These are phyloP conservation scores for Talaromyces sp. DNA, from an alignment of 2,329 filamentous ascomycete genomes.

Conservation along the genomic window DNA sequence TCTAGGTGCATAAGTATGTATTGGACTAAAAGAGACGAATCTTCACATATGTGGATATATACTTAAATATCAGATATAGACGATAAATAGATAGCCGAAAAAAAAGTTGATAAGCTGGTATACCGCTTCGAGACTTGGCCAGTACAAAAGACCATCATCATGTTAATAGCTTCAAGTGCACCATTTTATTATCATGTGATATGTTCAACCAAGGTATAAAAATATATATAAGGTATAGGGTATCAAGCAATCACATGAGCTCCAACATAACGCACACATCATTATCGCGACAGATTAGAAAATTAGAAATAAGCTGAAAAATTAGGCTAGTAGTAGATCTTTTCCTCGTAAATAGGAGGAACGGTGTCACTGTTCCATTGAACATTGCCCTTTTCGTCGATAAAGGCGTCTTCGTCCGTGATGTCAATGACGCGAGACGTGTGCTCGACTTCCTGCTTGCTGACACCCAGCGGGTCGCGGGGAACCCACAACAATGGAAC, in stretches of 20 bases:
- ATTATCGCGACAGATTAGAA: background rate
- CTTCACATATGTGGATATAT: no score
- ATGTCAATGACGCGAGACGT: conserved; percentile 70
- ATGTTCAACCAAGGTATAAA: background rate
- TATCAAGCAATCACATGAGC: conserved; percentile 12
- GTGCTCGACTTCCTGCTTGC: conserved; percentile 71
- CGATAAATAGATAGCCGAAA: no score
- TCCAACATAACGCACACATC: background rate
- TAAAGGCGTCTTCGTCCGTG: conserved; percentile 70
- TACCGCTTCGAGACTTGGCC: no score
- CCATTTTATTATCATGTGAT: background rate
- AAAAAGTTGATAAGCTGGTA: no score
- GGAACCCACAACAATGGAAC: conserved; percentile 82
- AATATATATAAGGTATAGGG: conserved; percentile 5
- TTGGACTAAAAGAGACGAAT: no score
- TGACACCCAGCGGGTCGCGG: conserved; percentile 69
- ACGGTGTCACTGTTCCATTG: conserved; percentile 56
- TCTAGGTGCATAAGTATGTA: no score
- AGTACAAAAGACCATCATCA: no score
- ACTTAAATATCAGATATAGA: no score
- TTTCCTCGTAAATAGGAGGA: conserved; percentile 60
- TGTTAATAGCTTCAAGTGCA: background rate
- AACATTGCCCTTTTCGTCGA: conserved; percentile 68
- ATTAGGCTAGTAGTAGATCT: conserved; percentile 48
- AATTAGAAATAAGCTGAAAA: background rate